Conservation (phyloP, 306 rosid species). For the Casuarina cunninghamiana region DNA sequence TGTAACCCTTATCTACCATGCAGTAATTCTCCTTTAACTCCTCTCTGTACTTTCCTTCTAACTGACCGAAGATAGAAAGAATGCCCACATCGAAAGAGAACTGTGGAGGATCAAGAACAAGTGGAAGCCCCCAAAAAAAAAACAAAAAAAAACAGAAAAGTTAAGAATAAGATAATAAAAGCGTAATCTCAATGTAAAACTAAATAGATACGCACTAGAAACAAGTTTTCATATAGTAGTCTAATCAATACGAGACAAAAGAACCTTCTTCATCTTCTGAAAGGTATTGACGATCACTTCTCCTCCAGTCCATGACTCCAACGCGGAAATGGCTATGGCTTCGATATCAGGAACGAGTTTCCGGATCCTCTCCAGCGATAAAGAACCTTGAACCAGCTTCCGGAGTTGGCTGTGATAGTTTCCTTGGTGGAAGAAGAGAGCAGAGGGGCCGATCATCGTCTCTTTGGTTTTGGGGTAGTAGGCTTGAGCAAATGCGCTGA, state of each 20-base stretch:
- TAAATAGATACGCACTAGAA: conserved; percentile 17
- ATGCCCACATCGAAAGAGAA: conserved; percentile 74
- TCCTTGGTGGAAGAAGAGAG: conserved; percentile 91
- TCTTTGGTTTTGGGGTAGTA: conserved; percentile 91
- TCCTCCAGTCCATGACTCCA: conserved; percentile 59
- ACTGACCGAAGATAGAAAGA: conserved; percentile 66
- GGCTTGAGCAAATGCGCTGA: conserved; percentile 82
- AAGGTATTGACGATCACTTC: conserved; percentile 45
- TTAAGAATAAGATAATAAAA: conserved; percentile 21
- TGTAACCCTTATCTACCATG: conserved; percentile 84
- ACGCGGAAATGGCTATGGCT: conserved; percentile 50
- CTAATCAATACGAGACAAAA: background rate
- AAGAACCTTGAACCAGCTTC: conserved; percentile 66
- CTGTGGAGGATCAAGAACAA: conserved; percentile 41
- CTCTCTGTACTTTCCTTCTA: conserved; percentile 55
- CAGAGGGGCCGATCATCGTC: conserved; percentile 76
- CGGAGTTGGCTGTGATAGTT: conserved; percentile 59
- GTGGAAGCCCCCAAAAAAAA: background rate
- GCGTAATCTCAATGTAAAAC: background rate
- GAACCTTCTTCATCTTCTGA: conserved; percentile 78
- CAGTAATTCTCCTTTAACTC: conserved; percentile 64
- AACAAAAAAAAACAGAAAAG: conserved; percentile 11
- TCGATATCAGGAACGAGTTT: conserved; percentile 50
- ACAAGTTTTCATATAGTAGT: background rate
- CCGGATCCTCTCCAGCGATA: conserved; percentile 51